A percentile compares a stretch with the other conserved stretches of the same genome.
phyloP scores from a whole-genome alignment of 306 rosid genomes.

The Urtica urens region DNA sequence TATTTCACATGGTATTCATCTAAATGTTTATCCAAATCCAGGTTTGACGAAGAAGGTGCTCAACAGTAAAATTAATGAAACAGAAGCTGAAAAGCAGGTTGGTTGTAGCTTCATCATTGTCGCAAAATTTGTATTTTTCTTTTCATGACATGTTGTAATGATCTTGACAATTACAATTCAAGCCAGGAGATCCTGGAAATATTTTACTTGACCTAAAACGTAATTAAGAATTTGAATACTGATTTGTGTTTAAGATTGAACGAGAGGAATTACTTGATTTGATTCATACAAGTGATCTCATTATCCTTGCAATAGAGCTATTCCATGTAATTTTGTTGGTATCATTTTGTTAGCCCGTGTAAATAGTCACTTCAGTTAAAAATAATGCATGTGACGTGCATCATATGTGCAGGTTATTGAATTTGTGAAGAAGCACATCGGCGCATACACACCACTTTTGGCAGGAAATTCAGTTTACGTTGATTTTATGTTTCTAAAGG shows the following conservation, averaged over 20 bases:
- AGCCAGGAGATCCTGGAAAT: no score
- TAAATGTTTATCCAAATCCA: constrained; percentile 21
- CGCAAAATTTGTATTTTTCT: no score
- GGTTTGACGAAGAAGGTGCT: constrained; percentile 73
- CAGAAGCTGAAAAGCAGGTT: constrained; percentile 90
- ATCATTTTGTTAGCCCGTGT: no score
- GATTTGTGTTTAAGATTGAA: no score
- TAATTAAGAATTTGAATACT: not conserved
- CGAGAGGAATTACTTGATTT: no score
- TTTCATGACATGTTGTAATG: not conserved
- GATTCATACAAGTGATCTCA: no score
- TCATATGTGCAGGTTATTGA: constrained; percentile 74
- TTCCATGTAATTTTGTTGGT: no score
- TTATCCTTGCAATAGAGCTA: no score
- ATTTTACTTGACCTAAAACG: not conserved
- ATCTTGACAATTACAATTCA: constrained; percentile 6
- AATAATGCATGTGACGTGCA: no score
- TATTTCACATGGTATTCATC: not conserved
- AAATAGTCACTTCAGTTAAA: no score
- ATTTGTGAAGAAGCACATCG: constrained; percentile 56
- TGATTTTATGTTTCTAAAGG: constrained; percentile 80
- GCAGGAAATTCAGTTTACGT: constrained; percentile 89
- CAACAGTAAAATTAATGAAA: constrained; percentile 60
- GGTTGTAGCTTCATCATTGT: no score
- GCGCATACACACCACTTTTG: constrained; percentile 53